Percentiles rank a stretch among this genome's conserved stretches.
Evolutionary conservation across 2,329 filamentous ascomycete species (phyloP).

Genomic region (Neocatenulostroma microsporum): DNA sequence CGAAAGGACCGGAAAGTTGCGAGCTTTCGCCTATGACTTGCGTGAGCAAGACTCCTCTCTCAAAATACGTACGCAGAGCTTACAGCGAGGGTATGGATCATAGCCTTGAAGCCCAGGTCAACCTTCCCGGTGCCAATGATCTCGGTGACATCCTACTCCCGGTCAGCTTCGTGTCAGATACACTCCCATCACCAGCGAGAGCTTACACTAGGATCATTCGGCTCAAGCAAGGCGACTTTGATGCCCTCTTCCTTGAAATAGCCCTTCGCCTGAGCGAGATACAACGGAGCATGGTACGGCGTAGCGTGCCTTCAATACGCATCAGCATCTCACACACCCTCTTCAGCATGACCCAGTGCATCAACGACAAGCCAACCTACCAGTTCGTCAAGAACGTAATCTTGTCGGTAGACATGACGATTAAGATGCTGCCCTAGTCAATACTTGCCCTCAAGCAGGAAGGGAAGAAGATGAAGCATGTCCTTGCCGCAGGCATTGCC

Average conservation of each 20-base stretch:
- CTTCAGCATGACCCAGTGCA: neutral
- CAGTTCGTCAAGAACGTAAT: constrained; percentile 80
- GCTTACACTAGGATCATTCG: constrained; percentile 64
- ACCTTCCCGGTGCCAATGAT: constrained; percentile 71
- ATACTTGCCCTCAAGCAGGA: constrained; percentile 31
- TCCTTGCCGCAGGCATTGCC: constrained; percentile 84
- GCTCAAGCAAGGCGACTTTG: constrained; percentile 69
- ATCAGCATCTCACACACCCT: constrained; percentile 5
- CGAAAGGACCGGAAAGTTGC: constrained; percentile 63
- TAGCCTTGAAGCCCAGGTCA: constrained; percentile 73
- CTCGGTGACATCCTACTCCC: constrained; percentile 61
- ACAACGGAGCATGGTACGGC: constrained; percentile 71
- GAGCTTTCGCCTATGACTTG: constrained; percentile 63
- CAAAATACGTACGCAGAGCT: too few species aligned
- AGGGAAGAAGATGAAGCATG: constrained; percentile 62
- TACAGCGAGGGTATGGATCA: constrained; percentile 73
- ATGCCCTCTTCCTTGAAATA: constrained; percentile 69
- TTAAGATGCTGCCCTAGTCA: constrained; percentile 45
- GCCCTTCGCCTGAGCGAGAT: constrained; percentile 67
- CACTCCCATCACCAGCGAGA: neutral
- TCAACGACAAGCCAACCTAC: too few species aligned
- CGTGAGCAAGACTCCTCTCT: too few species aligned
- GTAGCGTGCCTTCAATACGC: constrained; percentile 59
- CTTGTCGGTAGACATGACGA: constrained; percentile 71
- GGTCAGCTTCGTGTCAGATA: neutral